Evolutionary conservation across 306 rosid species (phyloP).

Genomic region (Vigna radiata): DNA sequence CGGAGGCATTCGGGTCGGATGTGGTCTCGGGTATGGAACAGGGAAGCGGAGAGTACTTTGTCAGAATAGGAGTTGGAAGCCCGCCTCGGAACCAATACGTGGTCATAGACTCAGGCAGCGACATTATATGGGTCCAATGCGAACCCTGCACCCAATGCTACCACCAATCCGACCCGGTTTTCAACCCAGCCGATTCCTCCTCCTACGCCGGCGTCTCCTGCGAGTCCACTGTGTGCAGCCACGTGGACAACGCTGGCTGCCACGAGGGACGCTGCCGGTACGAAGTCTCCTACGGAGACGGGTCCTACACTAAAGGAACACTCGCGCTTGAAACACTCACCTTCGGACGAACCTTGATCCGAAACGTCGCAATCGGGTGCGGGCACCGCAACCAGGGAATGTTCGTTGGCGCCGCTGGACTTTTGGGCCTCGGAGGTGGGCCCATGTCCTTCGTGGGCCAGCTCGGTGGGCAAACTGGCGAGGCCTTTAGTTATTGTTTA

Average conservation of each 20-base stretch:
- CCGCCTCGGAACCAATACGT: slow-evolving; percentile 86
- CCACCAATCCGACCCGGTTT: slow-evolving; percentile 91
- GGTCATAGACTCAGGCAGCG: slow-evolving; percentile 95
- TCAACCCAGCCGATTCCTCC: slow-evolving; percentile 76
- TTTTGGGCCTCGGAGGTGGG: slow-evolving; percentile 92
- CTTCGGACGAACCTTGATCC: slow-evolving; percentile 68
- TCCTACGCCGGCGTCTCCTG: slow-evolving; percentile 78
- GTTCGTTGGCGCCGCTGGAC: slow-evolving; percentile 96
- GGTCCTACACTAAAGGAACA: slow-evolving; percentile 90
- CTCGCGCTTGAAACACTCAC: slow-evolving; percentile 90
- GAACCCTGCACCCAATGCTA: slow-evolving; percentile 86
- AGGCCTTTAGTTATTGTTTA: slow-evolving; percentile 80
- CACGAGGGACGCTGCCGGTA: slow-evolving; percentile 79
- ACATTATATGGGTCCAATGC: slow-evolving; percentile 96
- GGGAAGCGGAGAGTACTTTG: slow-evolving; percentile 94
- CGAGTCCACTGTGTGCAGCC: slow-evolving; percentile 72
- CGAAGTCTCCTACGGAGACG: slow-evolving; percentile 88
- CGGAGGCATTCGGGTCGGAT: slow-evolving; percentile 75
- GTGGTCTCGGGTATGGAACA: slow-evolving; percentile 92
- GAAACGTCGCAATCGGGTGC: slow-evolving; percentile 86
- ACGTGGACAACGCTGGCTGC: slow-evolving; percentile 76
- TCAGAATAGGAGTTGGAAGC: slow-evolving; percentile 87
- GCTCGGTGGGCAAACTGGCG: slow-evolving; percentile 85
- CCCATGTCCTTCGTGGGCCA: slow-evolving; percentile 93
- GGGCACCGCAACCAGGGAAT: slow-evolving; percentile 92